Evolutionary conservation across 2,329 filamentous ascomycete genomes (phyloP), one percentile per base, ranked within the genome.

Genomic region (Xylariales sp.): DNA sequence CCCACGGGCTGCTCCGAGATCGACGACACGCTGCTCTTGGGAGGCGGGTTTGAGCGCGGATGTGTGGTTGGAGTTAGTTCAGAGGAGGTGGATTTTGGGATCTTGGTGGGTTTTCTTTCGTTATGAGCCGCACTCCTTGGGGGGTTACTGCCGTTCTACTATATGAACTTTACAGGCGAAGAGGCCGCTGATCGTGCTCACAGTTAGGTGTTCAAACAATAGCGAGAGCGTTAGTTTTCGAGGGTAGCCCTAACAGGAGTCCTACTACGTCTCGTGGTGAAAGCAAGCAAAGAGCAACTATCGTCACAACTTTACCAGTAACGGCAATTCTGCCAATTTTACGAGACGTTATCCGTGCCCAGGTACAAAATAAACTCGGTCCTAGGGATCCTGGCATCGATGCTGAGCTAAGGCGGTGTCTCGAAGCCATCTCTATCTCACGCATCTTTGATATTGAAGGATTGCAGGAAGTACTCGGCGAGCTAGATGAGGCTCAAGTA

Each of bases 391-490:
- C 58, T 3, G 71, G 71, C 6, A 55, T 71, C 2, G 74, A 67
- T 55, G 61, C 36, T 7, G 74, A 73, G 39, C 73, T 81, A 34
- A 79, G 75, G 59, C 71, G 73, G 2, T 81, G 80, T 64, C 77
- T 90, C 3, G 83, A 85, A 53, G 80, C 80, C 53, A 83, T 89
- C 3, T 81, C 83, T 39, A 80, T 90, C 34, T 85, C 86, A 30
- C 81, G 85, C 30, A 83, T 90, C 0, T 90, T 90, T 70, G 87
- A 89, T 67, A 71, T 88, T 10, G 83, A 88, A 53, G 88, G 88
- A 0, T 71, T 90, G 18, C 84, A 81, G 81, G 86, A 90, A 74
- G 86, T 86, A 0, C 72, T 90, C 41, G 77, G 75, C 1, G 88
- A 90, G 71, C 71, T 88, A 43, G 81, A 83, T 54, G 60, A 83